Conservation (phyloP, 2,329 filamentous ascomycete genomes). For the Tolypocladium album region DNA sequence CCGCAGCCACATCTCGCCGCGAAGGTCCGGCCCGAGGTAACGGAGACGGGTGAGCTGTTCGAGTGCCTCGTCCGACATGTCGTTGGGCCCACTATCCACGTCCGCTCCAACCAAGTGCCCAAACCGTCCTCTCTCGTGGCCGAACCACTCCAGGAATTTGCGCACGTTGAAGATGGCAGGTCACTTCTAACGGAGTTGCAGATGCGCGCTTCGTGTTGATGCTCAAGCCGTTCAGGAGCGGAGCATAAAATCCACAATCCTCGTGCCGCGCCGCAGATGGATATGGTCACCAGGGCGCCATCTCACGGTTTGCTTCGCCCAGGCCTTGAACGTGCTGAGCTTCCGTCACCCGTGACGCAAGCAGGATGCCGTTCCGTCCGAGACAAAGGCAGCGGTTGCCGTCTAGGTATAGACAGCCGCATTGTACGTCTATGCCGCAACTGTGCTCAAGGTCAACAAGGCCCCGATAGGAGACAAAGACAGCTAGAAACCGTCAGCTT, state of each 20-base stretch:
- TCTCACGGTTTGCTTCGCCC: not conserved
- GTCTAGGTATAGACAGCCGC: not conserved
- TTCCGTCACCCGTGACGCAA: not conserved
- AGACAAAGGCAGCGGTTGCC: not conserved
- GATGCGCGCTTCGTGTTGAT: not conserved
- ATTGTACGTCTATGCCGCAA: not conserved
- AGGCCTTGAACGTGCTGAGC: not conserved
- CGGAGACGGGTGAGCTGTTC: conserved; percentile 24
- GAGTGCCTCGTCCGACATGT: conserved; percentile 14
- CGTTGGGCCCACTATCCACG: conserved; percentile 6
- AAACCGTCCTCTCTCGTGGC: not conserved
- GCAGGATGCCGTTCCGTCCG: not conserved
- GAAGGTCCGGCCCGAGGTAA: conserved; percentile 20
- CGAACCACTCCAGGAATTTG: not conserved
- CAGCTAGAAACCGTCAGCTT: not conserved
- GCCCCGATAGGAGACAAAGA: not conserved
- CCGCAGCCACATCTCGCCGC: conserved; percentile 23
- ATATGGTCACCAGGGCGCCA: not conserved
- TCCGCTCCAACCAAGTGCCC: conserved; percentile 4
- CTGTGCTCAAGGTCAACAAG: not conserved
- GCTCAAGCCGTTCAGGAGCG: not conserved
- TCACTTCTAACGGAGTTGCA: not conserved
- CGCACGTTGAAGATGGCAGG: conserved; percentile 5
- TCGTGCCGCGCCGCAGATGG: not conserved
- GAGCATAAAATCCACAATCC: not conserved